These are phyloP conservation scores for Metarhizium sp. DNA, from an alignment of 2,329 filamentous ascomycete species.

Conservation along the genomic window DNA sequence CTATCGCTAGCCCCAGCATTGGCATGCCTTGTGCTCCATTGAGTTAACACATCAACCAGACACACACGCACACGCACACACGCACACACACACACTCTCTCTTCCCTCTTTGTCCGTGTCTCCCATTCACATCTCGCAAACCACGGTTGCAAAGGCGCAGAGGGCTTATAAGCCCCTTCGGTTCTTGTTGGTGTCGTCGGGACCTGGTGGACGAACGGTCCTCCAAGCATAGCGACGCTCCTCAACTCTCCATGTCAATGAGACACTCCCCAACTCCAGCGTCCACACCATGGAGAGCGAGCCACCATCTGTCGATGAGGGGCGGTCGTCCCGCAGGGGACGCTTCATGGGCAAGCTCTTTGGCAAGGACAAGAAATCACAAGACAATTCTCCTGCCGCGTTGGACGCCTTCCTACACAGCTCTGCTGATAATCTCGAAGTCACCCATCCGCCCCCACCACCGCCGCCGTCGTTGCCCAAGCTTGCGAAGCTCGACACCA, in stretches of 20 bases:
- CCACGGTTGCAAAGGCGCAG: background rate
- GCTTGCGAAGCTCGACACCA: conserved; percentile 48
- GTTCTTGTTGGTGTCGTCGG: background rate
- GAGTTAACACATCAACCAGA: background rate
- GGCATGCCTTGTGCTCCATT: background rate
- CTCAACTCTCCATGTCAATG: conserved; percentile 17
- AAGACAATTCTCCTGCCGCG: conserved; percentile 30
- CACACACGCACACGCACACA: background rate
- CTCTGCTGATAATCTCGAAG: conserved; percentile 43
- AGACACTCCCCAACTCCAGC: conserved; percentile 15
- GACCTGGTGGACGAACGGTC: conserved; percentile 1
- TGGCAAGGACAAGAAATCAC: conserved; percentile 29
- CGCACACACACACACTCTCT: background rate
- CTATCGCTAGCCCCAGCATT: background rate
- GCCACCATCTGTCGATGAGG: conserved; percentile 28
- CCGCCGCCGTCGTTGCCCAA: conserved; percentile 34
- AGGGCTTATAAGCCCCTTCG: background rate
- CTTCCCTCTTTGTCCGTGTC: background rate
- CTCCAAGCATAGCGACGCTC: background rate
- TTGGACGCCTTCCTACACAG: conserved; percentile 52
- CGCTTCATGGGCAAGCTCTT: conserved; percentile 58
- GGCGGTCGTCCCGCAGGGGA: conserved; percentile 35
- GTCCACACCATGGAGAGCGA: conserved; percentile 35
- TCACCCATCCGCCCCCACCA: conserved; percentile 40
- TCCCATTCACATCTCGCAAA: background rate